These are phyloP conservation scores for Lachnellula suecica DNA, from an alignment of 2,329 filamentous ascomycete genomes.

Conservation along the genomic window DNA sequence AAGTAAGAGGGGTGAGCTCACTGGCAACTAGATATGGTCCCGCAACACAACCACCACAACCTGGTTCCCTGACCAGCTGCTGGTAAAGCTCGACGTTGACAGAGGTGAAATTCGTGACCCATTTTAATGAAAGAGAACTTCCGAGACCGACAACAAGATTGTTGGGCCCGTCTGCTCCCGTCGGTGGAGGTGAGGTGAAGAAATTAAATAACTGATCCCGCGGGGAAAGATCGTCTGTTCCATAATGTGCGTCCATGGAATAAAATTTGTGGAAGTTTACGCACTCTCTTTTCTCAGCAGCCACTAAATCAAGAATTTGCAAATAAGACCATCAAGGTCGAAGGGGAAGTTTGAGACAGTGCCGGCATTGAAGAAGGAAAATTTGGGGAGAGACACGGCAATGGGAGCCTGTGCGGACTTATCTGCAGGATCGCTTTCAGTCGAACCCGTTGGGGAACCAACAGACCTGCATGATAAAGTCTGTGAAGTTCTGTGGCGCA, in stretches of 20 bases:
- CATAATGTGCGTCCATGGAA: background rate
- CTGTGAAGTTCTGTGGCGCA: too few species aligned
- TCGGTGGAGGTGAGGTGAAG: background rate
- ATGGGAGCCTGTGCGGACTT: too few species aligned
- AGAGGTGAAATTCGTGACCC: background rate
- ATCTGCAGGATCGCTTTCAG: too few species aligned
- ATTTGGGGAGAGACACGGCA: background rate
- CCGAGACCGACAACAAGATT: background rate
- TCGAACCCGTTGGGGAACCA: background rate
- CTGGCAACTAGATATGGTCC: background rate
- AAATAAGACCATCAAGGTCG: background rate
- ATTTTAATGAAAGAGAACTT: background rate
- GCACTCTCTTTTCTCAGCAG: too few species aligned
- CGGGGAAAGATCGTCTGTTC: background rate
- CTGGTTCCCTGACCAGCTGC: background rate
- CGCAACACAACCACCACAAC: background rate
- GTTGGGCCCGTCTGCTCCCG: background rate
- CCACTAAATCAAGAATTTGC: background rate
- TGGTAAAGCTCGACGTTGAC: background rate
- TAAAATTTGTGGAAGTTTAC: too few species aligned
- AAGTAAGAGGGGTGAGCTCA: background rate
- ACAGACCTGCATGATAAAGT: background rate
- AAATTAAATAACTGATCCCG: background rate
- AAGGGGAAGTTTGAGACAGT: background rate
- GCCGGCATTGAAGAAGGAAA: background rate